phyloP scores from a whole-genome alignment of 75 land plant genomes.

The Chamaecyparis obtusa region DNA sequence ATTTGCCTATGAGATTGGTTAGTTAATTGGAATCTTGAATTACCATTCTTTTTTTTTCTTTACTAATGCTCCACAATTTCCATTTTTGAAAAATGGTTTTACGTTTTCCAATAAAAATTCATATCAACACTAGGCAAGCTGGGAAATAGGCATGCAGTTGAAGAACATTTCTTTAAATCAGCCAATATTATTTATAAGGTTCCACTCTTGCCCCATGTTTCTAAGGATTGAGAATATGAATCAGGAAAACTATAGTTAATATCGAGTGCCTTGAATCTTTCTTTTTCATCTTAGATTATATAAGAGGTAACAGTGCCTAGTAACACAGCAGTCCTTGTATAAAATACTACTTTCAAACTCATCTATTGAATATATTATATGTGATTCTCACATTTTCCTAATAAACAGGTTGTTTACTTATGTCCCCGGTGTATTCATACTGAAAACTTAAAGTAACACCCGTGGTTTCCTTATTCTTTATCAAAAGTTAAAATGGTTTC shows the following conservation, averaged over 20 bases:
- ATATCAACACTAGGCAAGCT: background rate
- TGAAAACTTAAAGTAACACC: background rate
- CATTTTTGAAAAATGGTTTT: background rate
- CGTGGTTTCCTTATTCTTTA: background rate
- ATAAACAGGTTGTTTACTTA: background rate
- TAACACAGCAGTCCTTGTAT: background rate
- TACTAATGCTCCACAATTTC: background rate
- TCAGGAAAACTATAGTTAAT: background rate
- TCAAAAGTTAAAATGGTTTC: background rate
- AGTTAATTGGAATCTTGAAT: background rate
- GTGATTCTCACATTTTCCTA: background rate
- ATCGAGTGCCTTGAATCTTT: background rate
- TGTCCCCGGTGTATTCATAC: background rate
- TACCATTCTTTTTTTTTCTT: background rate
- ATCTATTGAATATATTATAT: background rate
- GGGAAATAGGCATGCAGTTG: background rate
- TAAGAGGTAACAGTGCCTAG: background rate
- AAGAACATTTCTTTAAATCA: background rate
- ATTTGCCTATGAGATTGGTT: conserved; percentile 45
- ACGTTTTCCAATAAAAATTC: background rate
- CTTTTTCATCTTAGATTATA: background rate
- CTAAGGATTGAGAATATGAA: background rate
- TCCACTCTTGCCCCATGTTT: background rate
- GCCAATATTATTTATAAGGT: background rate
- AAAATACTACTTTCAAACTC: background rate